These are phyloP conservation scores for Drechslera avenae DNA, from an alignment of 2,329 filamentous ascomycete species.

Conservation along the genomic window DNA sequence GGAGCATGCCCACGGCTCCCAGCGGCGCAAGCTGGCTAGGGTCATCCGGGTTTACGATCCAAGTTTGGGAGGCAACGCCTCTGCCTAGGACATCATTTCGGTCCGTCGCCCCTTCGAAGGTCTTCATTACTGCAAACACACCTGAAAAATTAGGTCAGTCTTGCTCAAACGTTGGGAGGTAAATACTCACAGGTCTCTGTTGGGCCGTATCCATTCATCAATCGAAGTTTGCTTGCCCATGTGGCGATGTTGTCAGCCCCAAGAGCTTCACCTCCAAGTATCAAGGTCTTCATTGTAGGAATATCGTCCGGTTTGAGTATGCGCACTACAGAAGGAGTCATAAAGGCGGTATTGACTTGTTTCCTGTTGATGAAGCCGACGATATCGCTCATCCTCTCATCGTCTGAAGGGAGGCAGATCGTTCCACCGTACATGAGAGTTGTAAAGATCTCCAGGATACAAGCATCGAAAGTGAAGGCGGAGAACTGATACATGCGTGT, in stretches of 20 bases:
- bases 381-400: slow-evolving; percentile 34
- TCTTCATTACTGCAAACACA: slow-evolving; percentile 1
- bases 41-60: background rate
- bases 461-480: slow-evolving; percentile 55
- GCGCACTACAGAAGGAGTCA: slow-evolving; percentile 26
- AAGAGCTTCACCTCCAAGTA: slow-evolving; percentile 47
- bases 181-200: slow-evolving; percentile 16
- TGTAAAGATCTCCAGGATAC: slow-evolving; percentile 57
- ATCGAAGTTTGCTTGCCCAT: slow-evolving; percentile 33
- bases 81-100: slow-evolving; percentile 18
- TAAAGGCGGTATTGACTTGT: slow-evolving; percentile 4
- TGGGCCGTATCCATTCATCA: slow-evolving; percentile 15
- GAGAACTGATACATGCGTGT: background rate
- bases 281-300: slow-evolving; percentile 47
- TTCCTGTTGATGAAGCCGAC: slow-evolving; percentile 51
- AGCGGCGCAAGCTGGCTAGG: background rate
- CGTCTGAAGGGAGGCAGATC: slow-evolving; percentile 59
- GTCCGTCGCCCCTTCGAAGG: slow-evolving; percentile 13
- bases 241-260: slow-evolving; percentile 44
- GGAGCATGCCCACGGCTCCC: slow-evolving; percentile 18
- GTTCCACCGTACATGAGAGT: slow-evolving; percentile 54
- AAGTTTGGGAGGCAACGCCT: background rate
- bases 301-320: slow-evolving; percentile 44
- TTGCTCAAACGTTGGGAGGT: background rate
- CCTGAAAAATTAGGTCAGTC: slow-evolving; percentile 19